Base-by-base conservation (phyloP, 768 basidiomycete genomes). In the Neoboletus magnificus region DNA sequence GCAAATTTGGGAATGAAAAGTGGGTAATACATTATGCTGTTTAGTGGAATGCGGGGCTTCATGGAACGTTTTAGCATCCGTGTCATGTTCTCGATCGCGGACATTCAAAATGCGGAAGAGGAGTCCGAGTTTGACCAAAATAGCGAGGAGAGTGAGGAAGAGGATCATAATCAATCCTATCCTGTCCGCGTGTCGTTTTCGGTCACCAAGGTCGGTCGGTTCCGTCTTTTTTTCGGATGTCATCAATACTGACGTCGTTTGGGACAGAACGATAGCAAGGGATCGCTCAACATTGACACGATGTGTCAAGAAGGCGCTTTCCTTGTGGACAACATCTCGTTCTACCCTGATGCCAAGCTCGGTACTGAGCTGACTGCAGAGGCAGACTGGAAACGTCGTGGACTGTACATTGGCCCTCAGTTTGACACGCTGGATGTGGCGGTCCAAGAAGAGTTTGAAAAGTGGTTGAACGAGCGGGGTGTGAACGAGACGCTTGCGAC, bases 361-460 rank as follows among this genome's bases (percentile, higher is more conserved):
- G 93, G 86, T 13, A 86, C 83, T 15, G 89, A 88, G 8, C 72
- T 91, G 62, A 91, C 85, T 13, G 86, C 91, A 8, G 93, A 98
- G 60, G 88, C 90, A 9, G 94, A 98, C 75, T 98, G 91, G 93
- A 89, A 88, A 70, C 84, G 95, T 45, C 83, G 94, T 20, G 93
- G 90, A 2, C 75, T 90, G 60, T 98, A 97, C 79, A 85, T 96
- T 67, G 96, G 96, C 1, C 96, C 95, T 49, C 85, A 89, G 77
- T 98, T 97, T 65, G 91, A 94, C 55, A 89, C 92, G 46, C 85
- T 98, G 42, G 96, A 98, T 66, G 79, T 86, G 41, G 69, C 73
- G 2, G 84, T 99, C 18, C 96, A 98, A 73, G 88, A 93, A 61
- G 89, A 92, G 71, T 93, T 98, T 68, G 92, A 96, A 67, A 81